Evolutionary conservation across 1,139 yeast genomes (phyloP).

Genomic region (Diutina mesorugosa): DNA sequence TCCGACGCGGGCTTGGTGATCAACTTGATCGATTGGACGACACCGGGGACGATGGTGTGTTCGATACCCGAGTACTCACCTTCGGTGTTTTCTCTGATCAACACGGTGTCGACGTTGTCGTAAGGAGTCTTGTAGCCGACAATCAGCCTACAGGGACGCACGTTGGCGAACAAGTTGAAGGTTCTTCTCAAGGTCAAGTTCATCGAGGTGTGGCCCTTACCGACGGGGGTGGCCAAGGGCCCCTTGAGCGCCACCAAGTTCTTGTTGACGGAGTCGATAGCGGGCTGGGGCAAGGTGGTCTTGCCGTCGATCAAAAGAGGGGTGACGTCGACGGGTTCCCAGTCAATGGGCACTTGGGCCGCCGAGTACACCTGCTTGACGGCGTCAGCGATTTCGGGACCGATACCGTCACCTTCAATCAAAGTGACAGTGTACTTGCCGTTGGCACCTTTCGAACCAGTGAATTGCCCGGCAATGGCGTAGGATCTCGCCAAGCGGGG

Average conservation of each 20-base stretch:
- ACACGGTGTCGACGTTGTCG: conserved; percentile 85
- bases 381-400: conserved; percentile 87
- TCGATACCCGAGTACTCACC: conserved; percentile 99
- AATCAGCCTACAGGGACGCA: conserved; percentile 91
- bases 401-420: conserved; percentile 98
- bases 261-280: conserved; percentile 84
- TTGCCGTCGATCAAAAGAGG: conserved; percentile 87
- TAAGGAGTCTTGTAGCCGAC: conserved; percentile 93
- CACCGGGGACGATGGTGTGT: conserved; percentile 97
- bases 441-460: conserved; percentile 31
- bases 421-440: conserved; percentile 87
- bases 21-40: conserved; percentile 93
- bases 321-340: conserved; percentile 96
- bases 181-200: conserved; percentile 96
- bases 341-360: conserved; percentile 88
- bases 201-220: conserved; percentile 96
- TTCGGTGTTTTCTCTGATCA: conserved; percentile 98
- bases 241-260: conserved; percentile 95
- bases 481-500: conserved; percentile 34
- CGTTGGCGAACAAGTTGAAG: conserved; percentile 90
- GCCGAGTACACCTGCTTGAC: conserved; percentile 87
- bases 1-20: conserved; percentile 94
- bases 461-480: conserved; percentile 34
- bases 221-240: conserved; percentile 95
- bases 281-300: conserved; percentile 87